Evolutionary conservation across 139 green algal genomes (phyloP).

Genomic region (Trebouxia sp.): DNA sequence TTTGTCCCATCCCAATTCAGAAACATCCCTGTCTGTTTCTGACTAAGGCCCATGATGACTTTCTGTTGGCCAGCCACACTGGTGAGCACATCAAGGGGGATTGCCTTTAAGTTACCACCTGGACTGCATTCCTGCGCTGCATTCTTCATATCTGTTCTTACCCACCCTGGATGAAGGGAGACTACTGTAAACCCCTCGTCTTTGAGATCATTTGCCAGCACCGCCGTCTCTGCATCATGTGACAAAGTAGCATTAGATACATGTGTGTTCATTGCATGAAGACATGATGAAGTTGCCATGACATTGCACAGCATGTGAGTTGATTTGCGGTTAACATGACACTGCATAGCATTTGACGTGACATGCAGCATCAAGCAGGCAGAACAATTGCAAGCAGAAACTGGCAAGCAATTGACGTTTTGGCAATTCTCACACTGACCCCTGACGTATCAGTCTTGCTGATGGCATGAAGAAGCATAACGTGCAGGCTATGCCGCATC

Average conservation of each 20-base stretch:
- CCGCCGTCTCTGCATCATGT: constrained; percentile 20
- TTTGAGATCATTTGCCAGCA: constrained; percentile 26
- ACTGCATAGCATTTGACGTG: no score
- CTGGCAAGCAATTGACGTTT: no score
- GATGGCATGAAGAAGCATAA: no score
- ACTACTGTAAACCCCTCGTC: constrained; percentile 11
- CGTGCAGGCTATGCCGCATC: neutral
- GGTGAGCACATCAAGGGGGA: neutral
- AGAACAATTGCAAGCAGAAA: no score
- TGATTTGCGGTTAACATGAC: no score
- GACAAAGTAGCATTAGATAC: neutral
- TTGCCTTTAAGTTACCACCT: neutral
- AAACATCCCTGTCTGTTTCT: constrained; percentile 1
- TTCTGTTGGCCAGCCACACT: constrained; percentile 21
- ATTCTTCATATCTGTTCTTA: constrained; percentile 22
- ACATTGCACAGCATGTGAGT: no score
- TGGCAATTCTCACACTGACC: no score
- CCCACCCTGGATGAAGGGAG: constrained; percentile 22
- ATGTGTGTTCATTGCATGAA: neutral
- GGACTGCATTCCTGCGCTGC: neutral
- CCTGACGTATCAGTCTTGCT: no score
- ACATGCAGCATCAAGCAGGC: no score
- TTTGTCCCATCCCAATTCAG: constrained; percentile 6
- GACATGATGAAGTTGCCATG: no score
- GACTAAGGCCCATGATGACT: constrained; percentile 6